Evolutionary conservation across 345 rosid genomes (phyloP).

Genomic region (Rhizophora mangle): DNA sequence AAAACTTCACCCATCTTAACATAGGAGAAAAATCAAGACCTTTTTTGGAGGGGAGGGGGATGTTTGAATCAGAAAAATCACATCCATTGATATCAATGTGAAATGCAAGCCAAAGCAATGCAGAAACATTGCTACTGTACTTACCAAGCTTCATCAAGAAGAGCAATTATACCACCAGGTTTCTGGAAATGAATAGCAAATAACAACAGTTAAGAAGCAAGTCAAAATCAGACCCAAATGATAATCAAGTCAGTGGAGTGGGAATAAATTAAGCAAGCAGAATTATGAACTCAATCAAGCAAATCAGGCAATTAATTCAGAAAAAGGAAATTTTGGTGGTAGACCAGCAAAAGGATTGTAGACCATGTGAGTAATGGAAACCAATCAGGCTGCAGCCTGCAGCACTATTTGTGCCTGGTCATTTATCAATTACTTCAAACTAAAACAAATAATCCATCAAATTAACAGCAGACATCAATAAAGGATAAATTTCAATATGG

Average conservation of each 20-base stretch:
- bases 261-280: too few relatives aligned
- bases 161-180: conserved; percentile 99
- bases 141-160: conserved; percentile 99
- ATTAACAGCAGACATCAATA: neutral
- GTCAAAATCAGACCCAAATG: neutral
- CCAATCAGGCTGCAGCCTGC: neutral
- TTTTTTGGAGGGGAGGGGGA: neutral
- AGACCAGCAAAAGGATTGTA: neutral
- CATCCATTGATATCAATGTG: conserved; percentile 4
- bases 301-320: neutral
- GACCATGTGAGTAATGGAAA: neutral
- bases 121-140: conserved; percentile 18
- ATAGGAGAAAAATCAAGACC: conserved; percentile 1
- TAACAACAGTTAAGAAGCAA: conserved; percentile 2
- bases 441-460: neutral
- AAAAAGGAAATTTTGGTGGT: neutral
- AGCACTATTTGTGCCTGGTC: neutral
- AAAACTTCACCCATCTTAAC: conserved; percentile 25
- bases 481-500: neutral
- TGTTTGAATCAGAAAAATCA: conserved; percentile 1
- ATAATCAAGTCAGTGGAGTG: neutral
- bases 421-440: neutral
- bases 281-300: neutral
- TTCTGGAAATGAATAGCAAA: conserved; percentile 54
- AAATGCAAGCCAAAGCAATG: neutral